These are phyloP conservation scores for Teratosphaeria pseudoeucalypti DNA, from an alignment of 2,329 filamentous ascomycete species.

Conservation along the genomic window DNA sequence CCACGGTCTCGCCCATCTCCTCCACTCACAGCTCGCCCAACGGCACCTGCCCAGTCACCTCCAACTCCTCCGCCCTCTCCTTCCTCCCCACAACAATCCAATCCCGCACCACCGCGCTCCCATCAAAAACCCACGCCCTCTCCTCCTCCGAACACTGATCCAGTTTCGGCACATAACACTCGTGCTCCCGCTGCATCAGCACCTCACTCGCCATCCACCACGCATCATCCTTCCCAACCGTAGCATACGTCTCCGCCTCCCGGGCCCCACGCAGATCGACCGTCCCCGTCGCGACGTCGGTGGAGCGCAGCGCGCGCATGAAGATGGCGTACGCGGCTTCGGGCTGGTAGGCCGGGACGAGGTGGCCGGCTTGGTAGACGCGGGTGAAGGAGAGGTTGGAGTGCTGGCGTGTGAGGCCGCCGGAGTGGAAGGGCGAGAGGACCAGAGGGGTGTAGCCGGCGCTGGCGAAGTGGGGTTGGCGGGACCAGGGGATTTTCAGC, in stretches of 20 bases:
- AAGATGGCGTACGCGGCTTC: constrained; percentile 30
- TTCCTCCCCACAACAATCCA: constrained; percentile 20
- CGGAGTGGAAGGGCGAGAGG: constrained; percentile 17
- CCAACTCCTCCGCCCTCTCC: background rate
- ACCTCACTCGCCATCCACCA: constrained; percentile 25
- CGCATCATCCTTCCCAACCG: constrained; percentile 16
- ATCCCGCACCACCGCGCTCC: constrained; percentile 21
- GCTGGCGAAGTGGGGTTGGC: constrained; percentile 33
- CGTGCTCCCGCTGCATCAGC: constrained; percentile 14
- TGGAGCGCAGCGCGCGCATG: constrained; percentile 24
- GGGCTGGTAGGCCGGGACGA: constrained; percentile 28
- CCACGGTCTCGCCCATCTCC: too few relatives aligned
- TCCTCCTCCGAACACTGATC: constrained; percentile 20
- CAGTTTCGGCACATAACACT: constrained; percentile 17
- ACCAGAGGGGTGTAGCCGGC: constrained; percentile 38
- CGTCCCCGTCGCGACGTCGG: constrained; percentile 27
- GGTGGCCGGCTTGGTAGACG: constrained; percentile 43
- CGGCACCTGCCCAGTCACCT: background rate
- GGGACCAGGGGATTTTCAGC: constrained; percentile 38
- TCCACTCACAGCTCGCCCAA: background rate
- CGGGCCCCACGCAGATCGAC: background rate
- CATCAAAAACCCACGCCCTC: constrained; percentile 18
- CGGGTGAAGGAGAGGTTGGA: constrained; percentile 32
- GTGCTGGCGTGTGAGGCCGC: constrained; percentile 23
- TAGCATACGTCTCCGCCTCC: constrained; percentile 10